These are phyloP conservation scores for Bipolaris bicolor DNA, from an alignment of 2,329 filamentous ascomycete genomes.

Conservation along the genomic window DNA sequence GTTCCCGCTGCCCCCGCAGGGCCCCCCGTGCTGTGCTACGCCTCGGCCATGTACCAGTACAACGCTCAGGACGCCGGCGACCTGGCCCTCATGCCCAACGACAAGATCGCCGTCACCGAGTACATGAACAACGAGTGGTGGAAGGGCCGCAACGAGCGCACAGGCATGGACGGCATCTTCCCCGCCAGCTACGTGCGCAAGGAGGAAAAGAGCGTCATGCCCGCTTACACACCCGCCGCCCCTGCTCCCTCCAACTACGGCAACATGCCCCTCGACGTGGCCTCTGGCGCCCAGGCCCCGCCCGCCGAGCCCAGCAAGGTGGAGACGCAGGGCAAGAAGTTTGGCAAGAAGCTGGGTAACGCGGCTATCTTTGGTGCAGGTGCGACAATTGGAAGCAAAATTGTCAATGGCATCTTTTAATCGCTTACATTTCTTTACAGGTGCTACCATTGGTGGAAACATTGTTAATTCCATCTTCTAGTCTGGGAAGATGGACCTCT, in stretches of 20 bases:
- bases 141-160: constrained; percentile 85
- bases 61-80: constrained; percentile 80
- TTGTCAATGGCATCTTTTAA: constrained; percentile 88
- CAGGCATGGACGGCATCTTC: constrained; percentile 88
- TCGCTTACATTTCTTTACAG: constrained; percentile 58
- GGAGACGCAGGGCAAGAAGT: constrained; percentile 84
- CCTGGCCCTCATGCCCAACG: constrained; percentile 78
- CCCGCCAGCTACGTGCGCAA: constrained; percentile 84
- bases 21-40: constrained; percentile 68
- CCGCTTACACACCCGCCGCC: constrained; percentile 45
- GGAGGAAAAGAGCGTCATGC: constrained; percentile 64
- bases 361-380: constrained; percentile 90
- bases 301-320: constrained; percentile 66
- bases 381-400: constrained; percentile 85
- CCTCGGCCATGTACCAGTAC: constrained; percentile 85
- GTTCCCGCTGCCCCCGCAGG: constrained; percentile 57
- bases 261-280: constrained; percentile 77
- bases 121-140: constrained; percentile 99
- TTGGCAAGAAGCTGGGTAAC: constrained; percentile 91
- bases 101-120: constrained; percentile 79
- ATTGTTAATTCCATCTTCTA: constrained; percentile 63
- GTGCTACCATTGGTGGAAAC: constrained; percentile 87
- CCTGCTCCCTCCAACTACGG: constrained; percentile 65
- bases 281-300: constrained; percentile 57
- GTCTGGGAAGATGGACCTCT: not conserved